Evolutionary conservation across 192 early-diverging fungal genomes (phyloP).

Genomic region (Backusella mclennaniae): DNA sequence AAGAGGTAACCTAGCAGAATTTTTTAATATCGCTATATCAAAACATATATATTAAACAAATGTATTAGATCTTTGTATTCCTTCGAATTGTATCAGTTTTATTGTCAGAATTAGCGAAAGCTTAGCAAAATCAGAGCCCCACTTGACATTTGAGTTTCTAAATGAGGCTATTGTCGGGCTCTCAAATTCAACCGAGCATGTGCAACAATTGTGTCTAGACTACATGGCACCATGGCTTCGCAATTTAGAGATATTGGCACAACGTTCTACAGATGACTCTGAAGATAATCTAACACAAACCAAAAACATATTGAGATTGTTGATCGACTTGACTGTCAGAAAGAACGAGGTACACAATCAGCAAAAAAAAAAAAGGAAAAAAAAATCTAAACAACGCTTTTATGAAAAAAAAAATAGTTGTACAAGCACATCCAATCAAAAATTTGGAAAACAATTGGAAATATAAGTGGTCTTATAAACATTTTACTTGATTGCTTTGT

Average conservation of each 20-base stretch:
- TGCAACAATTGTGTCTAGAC: constrained; percentile 79
- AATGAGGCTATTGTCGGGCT: constrained; percentile 81
- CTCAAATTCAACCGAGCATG: constrained; percentile 58
- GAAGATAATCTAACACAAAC: constrained; percentile 54
- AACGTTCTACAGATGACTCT: constrained; percentile 42
- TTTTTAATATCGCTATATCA: neutral
- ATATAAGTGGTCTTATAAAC: constrained; percentile 75
- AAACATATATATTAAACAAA: neutral
- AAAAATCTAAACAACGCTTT: constrained; percentile 61
- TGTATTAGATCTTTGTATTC: constrained; percentile 75
- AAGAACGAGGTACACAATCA: constrained; percentile 51
- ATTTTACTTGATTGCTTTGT: constrained; percentile 77
- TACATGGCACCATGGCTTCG: constrained; percentile 87
- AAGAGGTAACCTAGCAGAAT: constrained; percentile 37
- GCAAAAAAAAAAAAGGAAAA: constrained; percentile 49
- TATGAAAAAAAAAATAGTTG: constrained; percentile 51
- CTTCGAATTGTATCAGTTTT: constrained; percentile 81
- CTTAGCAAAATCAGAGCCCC: constrained; percentile 66
- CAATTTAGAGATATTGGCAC: constrained; percentile 63
- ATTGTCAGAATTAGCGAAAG: constrained; percentile 75
- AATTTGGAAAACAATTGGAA: constrained; percentile 76
- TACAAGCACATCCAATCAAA: constrained; percentile 80
- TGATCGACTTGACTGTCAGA: constrained; percentile 79
- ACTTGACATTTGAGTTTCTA: constrained; percentile 88
- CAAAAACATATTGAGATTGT: constrained; percentile 66